phyloP scores from a whole-genome alignment of 225 moss, liverwort and hornwort genomes.

The Marchantia polymorpha region DNA sequence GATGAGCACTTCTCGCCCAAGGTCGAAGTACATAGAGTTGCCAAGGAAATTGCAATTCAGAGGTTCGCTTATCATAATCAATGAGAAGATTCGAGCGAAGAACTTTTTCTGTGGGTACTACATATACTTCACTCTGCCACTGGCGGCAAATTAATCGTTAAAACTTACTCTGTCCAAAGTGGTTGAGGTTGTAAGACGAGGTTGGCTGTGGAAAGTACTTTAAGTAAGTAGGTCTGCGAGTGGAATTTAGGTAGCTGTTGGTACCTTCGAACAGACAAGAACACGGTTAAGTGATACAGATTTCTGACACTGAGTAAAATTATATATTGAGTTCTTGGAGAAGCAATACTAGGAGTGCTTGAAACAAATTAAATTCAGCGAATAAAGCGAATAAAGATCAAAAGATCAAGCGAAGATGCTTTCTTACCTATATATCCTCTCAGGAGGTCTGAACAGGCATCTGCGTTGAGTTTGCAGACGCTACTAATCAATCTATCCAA shows the following conservation, averaged over 20 bases:
- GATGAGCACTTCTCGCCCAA: no score
- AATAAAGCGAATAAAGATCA: no score
- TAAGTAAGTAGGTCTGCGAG: slow-evolving; percentile 7
- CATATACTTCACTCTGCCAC: no score
- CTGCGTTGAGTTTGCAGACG: slow-evolving; percentile 9
- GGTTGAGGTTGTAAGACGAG: slow-evolving; percentile 35
- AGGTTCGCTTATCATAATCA: no score
- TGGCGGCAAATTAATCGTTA: no score
- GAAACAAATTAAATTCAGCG: no score
- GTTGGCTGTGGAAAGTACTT: slow-evolving; percentile 32
- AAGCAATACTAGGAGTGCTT: no score
- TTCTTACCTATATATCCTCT: slow-evolving; percentile 11
- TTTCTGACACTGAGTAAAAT: neutral
- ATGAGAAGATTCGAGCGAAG: no score
- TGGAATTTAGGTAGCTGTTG: slow-evolving; percentile 12
- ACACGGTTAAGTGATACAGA: neutral
- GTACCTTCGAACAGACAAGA: slow-evolving; percentile 16
- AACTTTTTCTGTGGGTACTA: no score
- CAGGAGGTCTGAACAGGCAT: slow-evolving; percentile 14
- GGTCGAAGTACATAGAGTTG: no score
- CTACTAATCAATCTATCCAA: neutral
- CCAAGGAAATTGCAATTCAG: no score
- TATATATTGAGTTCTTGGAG: neutral
- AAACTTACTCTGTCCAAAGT: slow-evolving; percentile 36
- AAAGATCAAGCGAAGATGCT: no score